phyloP scores from a whole-genome alignment of 768 basidiomycete genomes.

The Phlebiopsis gigantea region DNA sequence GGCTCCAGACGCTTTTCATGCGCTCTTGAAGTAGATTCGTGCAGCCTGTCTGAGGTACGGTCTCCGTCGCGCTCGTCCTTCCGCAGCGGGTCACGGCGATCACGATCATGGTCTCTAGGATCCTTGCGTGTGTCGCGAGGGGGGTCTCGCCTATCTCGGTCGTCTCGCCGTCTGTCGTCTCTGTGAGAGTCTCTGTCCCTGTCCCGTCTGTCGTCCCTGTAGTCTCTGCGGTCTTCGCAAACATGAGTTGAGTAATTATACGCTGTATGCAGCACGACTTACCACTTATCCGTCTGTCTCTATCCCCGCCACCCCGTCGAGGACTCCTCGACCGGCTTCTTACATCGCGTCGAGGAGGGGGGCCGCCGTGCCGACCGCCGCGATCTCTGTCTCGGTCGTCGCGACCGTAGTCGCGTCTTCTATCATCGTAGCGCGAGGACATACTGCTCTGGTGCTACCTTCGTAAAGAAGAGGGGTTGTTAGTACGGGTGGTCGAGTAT shows the following conservation, averaged over 20 bases:
- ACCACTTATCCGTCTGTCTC: conserved; percentile 13
- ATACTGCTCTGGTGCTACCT: conserved; percentile 14
- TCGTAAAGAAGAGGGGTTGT: neutral
- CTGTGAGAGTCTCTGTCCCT: conserved; percentile 26
- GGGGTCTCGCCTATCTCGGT: conserved; percentile 37
- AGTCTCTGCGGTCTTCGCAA: conserved; percentile 21
- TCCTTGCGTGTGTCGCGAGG: conserved; percentile 33
- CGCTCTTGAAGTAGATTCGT: conserved; percentile 9
- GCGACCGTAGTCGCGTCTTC: conserved; percentile 23
- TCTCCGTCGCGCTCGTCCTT: conserved; percentile 5
- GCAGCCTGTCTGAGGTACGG: conserved; percentile 29
- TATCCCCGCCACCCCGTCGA: conserved; percentile 16
- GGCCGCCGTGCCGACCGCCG: conserved; percentile 12
- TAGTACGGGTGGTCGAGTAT: neutral
- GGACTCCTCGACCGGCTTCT: conserved; percentile 24
- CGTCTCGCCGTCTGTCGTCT: conserved; percentile 56
- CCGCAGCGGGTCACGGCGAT: conserved; percentile 17
- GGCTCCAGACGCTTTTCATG: conserved; percentile 2
- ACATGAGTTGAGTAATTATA: neutral
- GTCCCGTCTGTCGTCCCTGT: conserved; percentile 29
- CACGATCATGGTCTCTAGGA: conserved; percentile 34
- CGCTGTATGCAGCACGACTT: neutral
- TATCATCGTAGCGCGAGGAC: conserved; percentile 29
- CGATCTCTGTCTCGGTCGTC: conserved; percentile 7
- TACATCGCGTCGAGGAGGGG: conserved; percentile 13